phyloP scores from a whole-genome alignment of 2,329 filamentous ascomycete genomes.

The Penicillium paneum region DNA sequence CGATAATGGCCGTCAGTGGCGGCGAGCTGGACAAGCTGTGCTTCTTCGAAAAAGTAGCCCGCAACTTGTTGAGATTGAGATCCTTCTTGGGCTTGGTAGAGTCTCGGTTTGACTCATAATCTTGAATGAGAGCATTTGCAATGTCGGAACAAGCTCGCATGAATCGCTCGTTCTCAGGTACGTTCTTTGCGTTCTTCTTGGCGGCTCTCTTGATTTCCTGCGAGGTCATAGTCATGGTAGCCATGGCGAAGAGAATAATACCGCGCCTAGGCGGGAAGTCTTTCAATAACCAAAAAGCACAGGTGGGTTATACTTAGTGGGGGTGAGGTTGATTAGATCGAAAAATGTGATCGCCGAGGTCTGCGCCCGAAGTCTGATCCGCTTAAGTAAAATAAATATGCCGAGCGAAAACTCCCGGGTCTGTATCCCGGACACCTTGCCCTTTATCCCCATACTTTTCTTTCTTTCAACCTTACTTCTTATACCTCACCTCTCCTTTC shows the following conservation, averaged over 20 bases:
- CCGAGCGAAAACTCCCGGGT: constrained; percentile 34
- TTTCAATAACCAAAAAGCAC: neutral
- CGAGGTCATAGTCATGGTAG: constrained; percentile 60
- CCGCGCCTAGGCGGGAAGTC: constrained; percentile 8
- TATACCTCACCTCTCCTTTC: constrained; percentile 14
- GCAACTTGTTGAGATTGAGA: constrained; percentile 85
- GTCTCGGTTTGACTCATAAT: constrained; percentile 79
- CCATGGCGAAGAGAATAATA: constrained; percentile 49
- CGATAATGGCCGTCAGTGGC: constrained; percentile 92
- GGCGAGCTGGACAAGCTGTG: constrained; percentile 84
- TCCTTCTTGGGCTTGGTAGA: constrained; percentile 72
- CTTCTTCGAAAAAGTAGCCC: constrained; percentile 86
- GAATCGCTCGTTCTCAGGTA: constrained; percentile 91
- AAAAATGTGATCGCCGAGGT: constrained; percentile 28
- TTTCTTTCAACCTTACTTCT: constrained; percentile 16
- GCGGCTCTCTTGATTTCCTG: constrained; percentile 51
- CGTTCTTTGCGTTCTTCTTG: constrained; percentile 70
- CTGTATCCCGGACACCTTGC: constrained; percentile 28
- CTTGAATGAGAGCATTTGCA: constrained; percentile 87
- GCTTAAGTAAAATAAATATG: constrained; percentile 39
- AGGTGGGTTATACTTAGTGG: constrained; percentile 6
- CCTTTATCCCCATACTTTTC: constrained; percentile 19
- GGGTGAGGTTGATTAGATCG: constrained; percentile 22
- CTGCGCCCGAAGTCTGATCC: constrained; percentile 29
- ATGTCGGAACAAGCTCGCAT: constrained; percentile 94